Evolutionary conservation across 139 green algal genomes (phyloP), one percentile per base, ranked within the genome.

Genomic region (Cymbomonas tetramitiformis): DNA sequence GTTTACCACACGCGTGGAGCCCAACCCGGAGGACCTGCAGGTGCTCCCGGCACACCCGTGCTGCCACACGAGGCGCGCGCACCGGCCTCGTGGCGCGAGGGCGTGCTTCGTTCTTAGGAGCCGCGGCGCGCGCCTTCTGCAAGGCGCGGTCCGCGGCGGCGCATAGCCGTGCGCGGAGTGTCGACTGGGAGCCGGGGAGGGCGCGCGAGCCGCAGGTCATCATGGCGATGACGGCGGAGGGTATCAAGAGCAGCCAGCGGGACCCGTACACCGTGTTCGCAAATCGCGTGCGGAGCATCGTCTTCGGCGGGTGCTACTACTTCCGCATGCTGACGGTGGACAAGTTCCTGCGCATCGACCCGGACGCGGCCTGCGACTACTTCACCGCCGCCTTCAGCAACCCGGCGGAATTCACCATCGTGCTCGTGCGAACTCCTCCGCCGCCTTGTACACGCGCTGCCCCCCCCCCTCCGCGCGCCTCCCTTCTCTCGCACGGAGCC

Each of bases 281-380:
- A 33, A 59, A 79, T 19, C 60, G 68, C 15, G 69, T 85, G 34
- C 55, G 70, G 0, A 55, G 48, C 4, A 36, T 87, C 56, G 88
- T 85, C 71, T 93, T 90, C 57, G 80, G 67, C 8, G 43, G 64
- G 28, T 86, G 68, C 60, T 88, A 86, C 67, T 86, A 80, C 43
- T 87, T 82, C 39, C 58, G 71, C 49, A 72, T 74, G 2, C 25
- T 82, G 38, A 86, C 70, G 0, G 29, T 84, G 31, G 5, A 68
- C 29, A 74, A 81, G 6, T 33, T 87, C 41, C 41, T 70, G 7
- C 23, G 24, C 21, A 52, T 86, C 28, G 68, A 87, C 58, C 49
- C 60, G 1, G 28, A 64, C 0, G 15, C 57, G 24, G 75, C 83
- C 1, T 79, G 70, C 40, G 33, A 39, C 9, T 61, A 81, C 68